Evolutionary conservation across 345 rosid species (phyloP).

Genomic region (Heritiera fomes): DNA sequence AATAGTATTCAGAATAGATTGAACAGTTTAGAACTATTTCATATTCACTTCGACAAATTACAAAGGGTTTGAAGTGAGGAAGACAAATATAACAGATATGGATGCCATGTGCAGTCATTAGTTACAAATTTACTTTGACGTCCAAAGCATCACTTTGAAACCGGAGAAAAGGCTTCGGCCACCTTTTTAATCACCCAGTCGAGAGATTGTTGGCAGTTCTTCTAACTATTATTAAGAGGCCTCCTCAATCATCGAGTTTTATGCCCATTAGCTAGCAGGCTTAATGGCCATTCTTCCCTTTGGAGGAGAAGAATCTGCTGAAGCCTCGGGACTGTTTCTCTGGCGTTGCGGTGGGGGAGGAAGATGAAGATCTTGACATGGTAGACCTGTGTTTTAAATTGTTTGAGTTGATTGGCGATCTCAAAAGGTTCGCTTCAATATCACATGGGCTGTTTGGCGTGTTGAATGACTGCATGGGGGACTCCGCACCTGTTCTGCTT

Average conservation of each 20-base stretch:
- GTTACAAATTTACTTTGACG: slow-evolving; percentile 16
- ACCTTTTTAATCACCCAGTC: no score
- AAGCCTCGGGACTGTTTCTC: slow-evolving; percentile 79
- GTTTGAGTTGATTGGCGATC: slow-evolving; percentile 54
- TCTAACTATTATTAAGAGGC: background rate
- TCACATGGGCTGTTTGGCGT: slow-evolving; percentile 59
- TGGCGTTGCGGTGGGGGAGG: slow-evolving; percentile 51
- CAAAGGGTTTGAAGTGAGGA: background rate
- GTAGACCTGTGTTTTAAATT: slow-evolving; percentile 57
- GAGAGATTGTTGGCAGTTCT: background rate
- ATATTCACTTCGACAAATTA: slow-evolving; percentile 4
- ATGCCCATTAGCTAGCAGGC: background rate
- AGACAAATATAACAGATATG: background rate
- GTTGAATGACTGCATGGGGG: slow-evolving; percentile 35
- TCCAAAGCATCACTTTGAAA: slow-evolving; percentile 9
- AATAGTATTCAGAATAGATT: slow-evolving; percentile 1
- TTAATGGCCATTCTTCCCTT: slow-evolving; percentile 58
- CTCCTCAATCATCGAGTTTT: background rate
- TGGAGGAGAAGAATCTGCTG: slow-evolving; percentile 92
- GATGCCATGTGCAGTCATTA: slow-evolving; percentile 23
- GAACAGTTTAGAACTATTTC: slow-evolving; percentile 9
- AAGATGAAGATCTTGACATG: slow-evolving; percentile 61
- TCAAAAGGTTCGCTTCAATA: slow-evolving; percentile 41
- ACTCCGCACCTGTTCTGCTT: slow-evolving; percentile 40
- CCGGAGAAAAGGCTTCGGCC: no score